Percentiles rank a stretch among this genome's conserved stretches.
Evolutionary conservation across 2,329 filamentous ascomycete genomes (phyloP).

Genomic region (Aspergillus pseudonomiae): DNA sequence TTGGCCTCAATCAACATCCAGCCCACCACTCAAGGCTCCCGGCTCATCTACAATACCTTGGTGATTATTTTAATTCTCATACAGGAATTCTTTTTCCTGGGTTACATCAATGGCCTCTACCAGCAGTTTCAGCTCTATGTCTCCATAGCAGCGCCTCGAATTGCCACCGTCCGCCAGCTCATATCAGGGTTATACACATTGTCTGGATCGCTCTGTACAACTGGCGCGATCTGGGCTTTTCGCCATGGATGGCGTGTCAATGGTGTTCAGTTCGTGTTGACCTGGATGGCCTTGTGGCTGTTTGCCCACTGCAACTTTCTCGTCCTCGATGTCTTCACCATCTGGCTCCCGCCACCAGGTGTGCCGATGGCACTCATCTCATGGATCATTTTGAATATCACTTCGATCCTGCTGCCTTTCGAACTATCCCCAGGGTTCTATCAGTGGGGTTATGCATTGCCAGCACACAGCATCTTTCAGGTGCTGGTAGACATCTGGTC

Average conservation of each 20-base stretch:
- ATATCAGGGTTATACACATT: constrained; percentile 45
- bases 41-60: constrained; percentile 51
- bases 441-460: constrained; percentile 42
- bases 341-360: constrained; percentile 43
- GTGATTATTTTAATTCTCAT: constrained; percentile 51
- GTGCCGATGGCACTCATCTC: constrained; percentile 50
- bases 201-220: constrained; percentile 44
- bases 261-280: constrained; percentile 45
- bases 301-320: constrained; percentile 50
- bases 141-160: constrained; percentile 31
- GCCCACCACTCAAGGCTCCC: constrained; percentile 45
- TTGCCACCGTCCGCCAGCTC: constrained; percentile 37
- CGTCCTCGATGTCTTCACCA: constrained; percentile 48
- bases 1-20: constrained; percentile 43
- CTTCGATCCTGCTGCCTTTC: constrained; percentile 48
- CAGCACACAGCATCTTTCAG: constrained; percentile 44
- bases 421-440: constrained; percentile 47
- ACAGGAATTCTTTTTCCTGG: constrained; percentile 54
- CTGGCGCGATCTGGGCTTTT: constrained; percentile 51
- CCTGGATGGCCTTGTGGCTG: constrained; percentile 51
- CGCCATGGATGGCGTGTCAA: constrained; percentile 44
- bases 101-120: constrained; percentile 50
- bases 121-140: constrained; percentile 42
- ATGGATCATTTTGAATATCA: constrained; percentile 51
- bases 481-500: constrained; percentile 47